Evolutionary conservation across 2,329 filamentous ascomycete species (phyloP).

Genomic region (Byssothecium circinans): DNA sequence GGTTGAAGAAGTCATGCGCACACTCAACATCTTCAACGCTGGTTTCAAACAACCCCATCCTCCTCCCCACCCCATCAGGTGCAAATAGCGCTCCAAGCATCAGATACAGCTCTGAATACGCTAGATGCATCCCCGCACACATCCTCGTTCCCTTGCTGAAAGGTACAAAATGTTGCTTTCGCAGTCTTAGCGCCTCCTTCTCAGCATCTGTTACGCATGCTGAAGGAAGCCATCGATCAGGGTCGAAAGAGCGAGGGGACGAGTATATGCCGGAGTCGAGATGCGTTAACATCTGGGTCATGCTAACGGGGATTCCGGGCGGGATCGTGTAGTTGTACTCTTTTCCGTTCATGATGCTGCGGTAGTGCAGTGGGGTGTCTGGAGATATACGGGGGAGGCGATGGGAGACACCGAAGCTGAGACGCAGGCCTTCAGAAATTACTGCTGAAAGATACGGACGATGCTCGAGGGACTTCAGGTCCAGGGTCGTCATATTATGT

Average conservation of each 20-base stretch:
- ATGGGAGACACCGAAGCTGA: slow-evolving; percentile 21
- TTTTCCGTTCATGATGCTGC: neutral
- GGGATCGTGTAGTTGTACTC: slow-evolving; percentile 12
- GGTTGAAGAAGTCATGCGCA: slow-evolving; percentile 32
- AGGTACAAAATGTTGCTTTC: slow-evolving; percentile 27
- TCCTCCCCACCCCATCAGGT: slow-evolving; percentile 2
- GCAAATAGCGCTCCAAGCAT: slow-evolving; percentile 24
- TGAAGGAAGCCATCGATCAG: slow-evolving; percentile 29
- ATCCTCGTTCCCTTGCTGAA: slow-evolving; percentile 32
- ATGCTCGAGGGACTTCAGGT: slow-evolving; percentile 7
- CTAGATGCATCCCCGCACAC: slow-evolving; percentile 32
- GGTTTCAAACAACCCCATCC: slow-evolving; percentile 16
- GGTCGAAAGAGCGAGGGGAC: slow-evolving; percentile 14
- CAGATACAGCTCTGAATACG: slow-evolving; percentile 19
- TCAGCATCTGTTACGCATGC: neutral
- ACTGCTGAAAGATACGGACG: slow-evolving; percentile 22
- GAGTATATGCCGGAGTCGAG: slow-evolving; percentile 23
- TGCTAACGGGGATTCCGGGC: slow-evolving; percentile 26
- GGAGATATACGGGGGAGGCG: slow-evolving; percentile 15
- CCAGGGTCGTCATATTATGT: neutral
- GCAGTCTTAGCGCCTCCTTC: slow-evolving; percentile 1
- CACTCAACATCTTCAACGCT: slow-evolving; percentile 16
- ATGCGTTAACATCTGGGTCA: slow-evolving; percentile 28
- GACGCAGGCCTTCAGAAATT: slow-evolving; percentile 26
- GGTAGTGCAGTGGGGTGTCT: slow-evolving; percentile 6